These are phyloP conservation scores for Heimioporus punctisporus DNA, from an alignment of 1,284 basidiomycete species.

Conservation along the genomic window DNA sequence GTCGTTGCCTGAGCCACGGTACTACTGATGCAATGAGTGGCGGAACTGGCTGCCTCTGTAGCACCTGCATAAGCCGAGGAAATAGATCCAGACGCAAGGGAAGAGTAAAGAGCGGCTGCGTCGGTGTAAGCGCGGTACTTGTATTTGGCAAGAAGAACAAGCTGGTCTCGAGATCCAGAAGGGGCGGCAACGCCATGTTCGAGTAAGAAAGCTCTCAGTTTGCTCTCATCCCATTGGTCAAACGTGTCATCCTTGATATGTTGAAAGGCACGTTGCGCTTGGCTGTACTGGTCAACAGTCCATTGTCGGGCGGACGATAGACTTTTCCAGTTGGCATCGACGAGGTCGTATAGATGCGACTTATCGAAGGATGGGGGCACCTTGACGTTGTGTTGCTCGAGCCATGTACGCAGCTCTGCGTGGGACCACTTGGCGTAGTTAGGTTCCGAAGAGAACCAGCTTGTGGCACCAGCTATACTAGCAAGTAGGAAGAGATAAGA, in stretches of 20 bases:
- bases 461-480: slow-evolving; percentile 12
- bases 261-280: slow-evolving; percentile 69
- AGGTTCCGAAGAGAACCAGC: slow-evolving; percentile 35
- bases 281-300: slow-evolving; percentile 62
- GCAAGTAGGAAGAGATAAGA: slow-evolving; percentile 17
- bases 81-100: slow-evolving; percentile 55
- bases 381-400: slow-evolving; percentile 69
- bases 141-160: slow-evolving; percentile 77
- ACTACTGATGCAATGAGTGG: slow-evolving; percentile 45
- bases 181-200: slow-evolving; percentile 87
- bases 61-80: slow-evolving; percentile 49
- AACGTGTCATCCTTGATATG: slow-evolving; percentile 58
- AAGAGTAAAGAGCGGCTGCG: slow-evolving; percentile 54
- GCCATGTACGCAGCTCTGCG: slow-evolving; percentile 68
- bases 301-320: slow-evolving; percentile 43
- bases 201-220: slow-evolving; percentile 82
- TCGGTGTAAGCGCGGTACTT: slow-evolving; percentile 62
- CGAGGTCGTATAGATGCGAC: slow-evolving; percentile 55
- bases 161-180: slow-evolving; percentile 76
- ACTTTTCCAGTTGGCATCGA: slow-evolving; percentile 63
- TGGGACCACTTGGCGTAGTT: slow-evolving; percentile 67
- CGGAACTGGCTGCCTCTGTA: slow-evolving; percentile 37
- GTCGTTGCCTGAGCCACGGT: slow-evolving; percentile 54
- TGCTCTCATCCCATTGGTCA: slow-evolving; percentile 82
- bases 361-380: slow-evolving; percentile 50